Conservation (phyloP, 768 basidiomycete species). For the Mycena venus region DNA sequence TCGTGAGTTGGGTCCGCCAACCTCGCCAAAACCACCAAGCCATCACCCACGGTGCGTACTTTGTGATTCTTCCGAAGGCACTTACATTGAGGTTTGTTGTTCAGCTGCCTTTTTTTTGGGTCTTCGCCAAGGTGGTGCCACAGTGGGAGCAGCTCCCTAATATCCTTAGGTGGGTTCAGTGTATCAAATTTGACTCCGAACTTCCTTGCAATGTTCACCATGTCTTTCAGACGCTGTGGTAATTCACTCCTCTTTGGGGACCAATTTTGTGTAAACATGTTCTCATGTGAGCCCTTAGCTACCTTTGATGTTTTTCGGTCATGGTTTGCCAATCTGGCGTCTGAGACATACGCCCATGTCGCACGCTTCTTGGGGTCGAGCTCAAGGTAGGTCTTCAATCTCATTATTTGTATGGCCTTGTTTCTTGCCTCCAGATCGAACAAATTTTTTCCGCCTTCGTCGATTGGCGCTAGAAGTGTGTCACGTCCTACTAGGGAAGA, state of each 20-base stretch:
- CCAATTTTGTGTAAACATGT: constrained; percentile 47
- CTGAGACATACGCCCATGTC: constrained; percentile 44
- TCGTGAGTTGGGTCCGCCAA: background rate
- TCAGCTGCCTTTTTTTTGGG: background rate
- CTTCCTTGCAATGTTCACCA: constrained; percentile 39
- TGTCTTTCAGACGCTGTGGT: constrained; percentile 26
- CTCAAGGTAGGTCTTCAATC: constrained; percentile 39
- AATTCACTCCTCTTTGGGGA: background rate
- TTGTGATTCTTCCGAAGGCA: background rate
- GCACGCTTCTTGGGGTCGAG: constrained; percentile 32
- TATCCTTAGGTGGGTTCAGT: constrained; percentile 9
- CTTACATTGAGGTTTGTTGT: background rate
- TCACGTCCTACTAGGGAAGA: constrained; percentile 31
- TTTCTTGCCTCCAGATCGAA: constrained; percentile 43
- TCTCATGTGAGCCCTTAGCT: constrained; percentile 12
- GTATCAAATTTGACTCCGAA: constrained; percentile 32
- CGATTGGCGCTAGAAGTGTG: constrained; percentile 27
- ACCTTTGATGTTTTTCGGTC: background rate
- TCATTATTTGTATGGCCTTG: constrained; percentile 40
- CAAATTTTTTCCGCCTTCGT: constrained; percentile 39
- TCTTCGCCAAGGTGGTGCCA: constrained; percentile 46
- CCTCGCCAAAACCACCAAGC: background rate
- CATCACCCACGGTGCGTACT: background rate
- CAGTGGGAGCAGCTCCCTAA: constrained; percentile 39
- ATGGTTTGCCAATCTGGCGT: constrained; percentile 33